Evolutionary conservation across 371 early-diverging fungal genomes (phyloP).

Genomic region (Vairimorpha necatrix): DNA sequence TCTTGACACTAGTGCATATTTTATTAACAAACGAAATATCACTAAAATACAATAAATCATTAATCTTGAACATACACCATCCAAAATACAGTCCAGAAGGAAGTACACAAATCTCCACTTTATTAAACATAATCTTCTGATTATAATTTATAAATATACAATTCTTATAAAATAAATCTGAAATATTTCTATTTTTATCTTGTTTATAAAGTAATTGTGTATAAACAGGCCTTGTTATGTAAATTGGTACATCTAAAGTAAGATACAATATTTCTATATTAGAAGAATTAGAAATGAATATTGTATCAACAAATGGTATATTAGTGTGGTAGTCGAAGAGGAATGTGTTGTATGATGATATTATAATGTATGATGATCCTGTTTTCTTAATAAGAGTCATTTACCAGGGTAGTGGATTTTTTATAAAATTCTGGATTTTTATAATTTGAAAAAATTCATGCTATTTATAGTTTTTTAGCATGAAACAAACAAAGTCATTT

Average conservation of each 20-base stretch:
- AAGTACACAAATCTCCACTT: not conserved
- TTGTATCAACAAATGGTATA: slow-evolving; percentile 19
- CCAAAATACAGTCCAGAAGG: not conserved
- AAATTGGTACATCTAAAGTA: slow-evolving; percentile 49
- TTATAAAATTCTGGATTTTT: no score
- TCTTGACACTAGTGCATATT: not conserved
- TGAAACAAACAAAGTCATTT: no score
- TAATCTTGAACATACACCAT: not conserved
- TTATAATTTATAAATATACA: not conserved
- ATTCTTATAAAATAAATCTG: not conserved
- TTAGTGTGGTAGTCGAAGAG: not conserved
- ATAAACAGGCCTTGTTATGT: slow-evolving; percentile 57
- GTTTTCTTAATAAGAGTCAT: not conserved
- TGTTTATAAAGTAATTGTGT: slow-evolving; percentile 45
- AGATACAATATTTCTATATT: slow-evolving; percentile 56
- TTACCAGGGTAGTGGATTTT: not conserved
- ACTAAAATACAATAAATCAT: slow-evolving; percentile 9
- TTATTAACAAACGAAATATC: not conserved
- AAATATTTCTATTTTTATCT: not conserved
- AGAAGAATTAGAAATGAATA: slow-evolving; percentile 49
- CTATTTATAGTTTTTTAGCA: no score
- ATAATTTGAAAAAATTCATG: no score
- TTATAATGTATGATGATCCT: not conserved
- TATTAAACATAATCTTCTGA: not conserved
- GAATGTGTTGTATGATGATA: not conserved